Evolutionary conservation across 83 land plant genomes (phyloP).

Genomic region (Picea mariana): DNA sequence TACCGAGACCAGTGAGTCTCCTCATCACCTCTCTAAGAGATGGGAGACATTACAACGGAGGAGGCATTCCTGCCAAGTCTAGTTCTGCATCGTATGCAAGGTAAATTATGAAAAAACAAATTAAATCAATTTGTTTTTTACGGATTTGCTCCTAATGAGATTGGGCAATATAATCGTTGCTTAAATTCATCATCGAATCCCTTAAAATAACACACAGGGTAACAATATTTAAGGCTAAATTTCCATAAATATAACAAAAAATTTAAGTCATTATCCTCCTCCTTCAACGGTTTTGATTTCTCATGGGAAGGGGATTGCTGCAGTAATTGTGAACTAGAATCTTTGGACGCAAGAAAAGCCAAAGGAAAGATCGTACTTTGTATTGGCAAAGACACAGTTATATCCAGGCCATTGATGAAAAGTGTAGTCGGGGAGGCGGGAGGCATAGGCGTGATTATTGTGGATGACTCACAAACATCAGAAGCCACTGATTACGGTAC

Average conservation of each 20-base stretch:
- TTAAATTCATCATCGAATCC: too few species aligned
- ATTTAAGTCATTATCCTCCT: too few species aligned
- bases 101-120: constrained; percentile 3
- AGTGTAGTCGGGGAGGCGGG: constrained; percentile 50
- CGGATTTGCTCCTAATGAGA: too few species aligned
- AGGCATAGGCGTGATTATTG: constrained; percentile 56
- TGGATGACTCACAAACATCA: constrained; percentile 27
- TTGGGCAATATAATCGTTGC: too few species aligned
- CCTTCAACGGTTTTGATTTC: too few species aligned
- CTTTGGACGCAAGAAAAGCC: constrained; percentile 17
- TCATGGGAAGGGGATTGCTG: background rate
- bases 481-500: constrained; percentile 50
- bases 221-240: too few species aligned
- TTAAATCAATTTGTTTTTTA: too few species aligned
- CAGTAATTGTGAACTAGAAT: constrained; percentile 64
- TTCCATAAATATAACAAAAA: too few species aligned
- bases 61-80: constrained; percentile 25
- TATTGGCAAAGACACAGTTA: constrained; percentile 18
- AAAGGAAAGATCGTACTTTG: constrained; percentile 64
- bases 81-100: constrained; percentile 48
- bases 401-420: constrained; percentile 37
- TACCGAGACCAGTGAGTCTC: too few species aligned
- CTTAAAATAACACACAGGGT: too few species aligned
- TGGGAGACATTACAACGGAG: constrained; percentile 7
- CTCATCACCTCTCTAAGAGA: too few species aligned